Evolutionary conservation across 169 alveolate species (phyloP), one percentile per base, ranked within the genome.

Genomic region (Plasmodium reichenowi): DNA sequence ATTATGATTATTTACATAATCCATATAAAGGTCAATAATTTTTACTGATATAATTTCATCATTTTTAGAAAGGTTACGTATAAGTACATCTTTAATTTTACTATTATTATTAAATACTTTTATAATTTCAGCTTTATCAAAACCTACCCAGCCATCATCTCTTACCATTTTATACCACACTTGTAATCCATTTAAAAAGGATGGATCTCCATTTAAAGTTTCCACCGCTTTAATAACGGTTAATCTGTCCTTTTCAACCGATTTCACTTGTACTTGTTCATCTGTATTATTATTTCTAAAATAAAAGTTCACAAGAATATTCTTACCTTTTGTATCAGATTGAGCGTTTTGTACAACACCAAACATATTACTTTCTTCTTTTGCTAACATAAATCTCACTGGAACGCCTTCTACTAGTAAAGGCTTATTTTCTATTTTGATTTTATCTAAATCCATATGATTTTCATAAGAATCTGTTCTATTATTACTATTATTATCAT

Each of bases 341-440:
- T 90, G 66, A 56, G 74, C 63, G 48, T 71, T 62, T 68, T 92
- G 93, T 17, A 92, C 87, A 17, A 88, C 15, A 20, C 95, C 93
- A 60, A 88, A 92, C 93, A 88, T 88, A 67, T 78, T 73, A 15
- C 89, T 92, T 38, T 88, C 93, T 45, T 88, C 93, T 20, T 88
- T 88, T 20, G 93, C 86, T 50, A 88, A 50, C 38, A 66, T 76
- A 66, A 70, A 88, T 13, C 92, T 73, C 22, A 92, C 92, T 13
- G 89, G 47, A 24, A 78, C 93, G 1, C 93, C 93, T 38, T 52
- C 88, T 7, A 74, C 88, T 24, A 78, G n/a, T 15, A 60, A 56
- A 7, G 67, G 12, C 13, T 74, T 60, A 43, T 78, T 24, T 24
- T 20, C 9, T 1, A 32, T 48, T 32, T 78, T 78, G 45, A 32